Evolutionary conservation across 495 filamentous ascomycete species (phyloP).

Genomic region (Neohortaea acidophila): DNA sequence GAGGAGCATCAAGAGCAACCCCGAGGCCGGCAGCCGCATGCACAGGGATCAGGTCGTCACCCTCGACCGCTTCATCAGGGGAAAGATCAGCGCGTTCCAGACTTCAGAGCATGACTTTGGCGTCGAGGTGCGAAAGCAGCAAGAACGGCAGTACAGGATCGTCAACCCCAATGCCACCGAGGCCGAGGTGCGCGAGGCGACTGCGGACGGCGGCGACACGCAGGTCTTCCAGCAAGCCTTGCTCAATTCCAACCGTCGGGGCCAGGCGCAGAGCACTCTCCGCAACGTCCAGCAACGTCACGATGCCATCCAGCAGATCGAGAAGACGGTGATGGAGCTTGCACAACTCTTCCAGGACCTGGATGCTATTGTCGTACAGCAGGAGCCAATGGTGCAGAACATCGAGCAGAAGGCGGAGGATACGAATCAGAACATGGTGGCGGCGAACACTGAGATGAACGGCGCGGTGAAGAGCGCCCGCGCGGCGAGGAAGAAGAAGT

Average conservation of each 20-base stretch:
- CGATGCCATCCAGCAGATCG: conserved; percentile 79
- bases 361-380: conserved; percentile 64
- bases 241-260: conserved; percentile 52
- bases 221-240: conserved; percentile 72
- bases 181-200: conserved; percentile 59
- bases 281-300: conserved; percentile 69
- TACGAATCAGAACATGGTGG: conserved; percentile 57
- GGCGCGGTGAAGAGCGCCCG: conserved; percentile 66
- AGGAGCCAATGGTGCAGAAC: conserved; percentile 57
- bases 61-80: conserved; percentile 61
- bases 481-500: conserved; percentile 84
- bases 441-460: conserved; percentile 66
- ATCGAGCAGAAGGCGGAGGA: conserved; percentile 76
- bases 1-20: conserved; percentile 62
- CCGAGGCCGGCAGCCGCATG: conserved; percentile 49
- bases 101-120: conserved; percentile 59
- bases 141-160: conserved; percentile 78
- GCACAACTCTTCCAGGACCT: conserved; percentile 73
- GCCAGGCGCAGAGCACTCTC: conserved; percentile 63
- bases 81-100: conserved; percentile 67
- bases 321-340: conserved; percentile 72
- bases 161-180: conserved; percentile 73
- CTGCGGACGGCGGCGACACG: conserved; percentile 51
- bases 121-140: conserved; percentile 61
- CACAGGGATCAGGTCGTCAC: conserved; percentile 66